phyloP scores from a whole-genome alignment of 2,329 filamentous ascomycete species.

The Penicillium sp. region DNA sequence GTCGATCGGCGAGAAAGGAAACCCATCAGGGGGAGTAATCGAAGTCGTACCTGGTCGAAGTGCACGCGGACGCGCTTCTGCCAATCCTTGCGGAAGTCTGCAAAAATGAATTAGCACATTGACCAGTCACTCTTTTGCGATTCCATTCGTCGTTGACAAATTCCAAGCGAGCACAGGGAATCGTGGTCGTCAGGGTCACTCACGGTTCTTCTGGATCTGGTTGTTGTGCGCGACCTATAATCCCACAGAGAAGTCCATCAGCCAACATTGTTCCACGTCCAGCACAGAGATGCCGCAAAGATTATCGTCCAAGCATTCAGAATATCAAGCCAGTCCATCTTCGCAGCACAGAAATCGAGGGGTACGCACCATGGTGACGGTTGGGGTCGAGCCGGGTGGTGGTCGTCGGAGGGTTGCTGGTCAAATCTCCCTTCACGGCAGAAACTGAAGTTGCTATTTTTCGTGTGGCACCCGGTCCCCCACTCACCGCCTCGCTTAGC shows the following conservation, averaged over 20 bases:
- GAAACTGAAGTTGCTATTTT: constrained; percentile 38
- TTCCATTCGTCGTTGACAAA: constrained; percentile 16
- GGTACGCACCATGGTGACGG: constrained; percentile 51
- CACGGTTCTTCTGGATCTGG: constrained; percentile 94
- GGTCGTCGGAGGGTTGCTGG: constrained; percentile 48
- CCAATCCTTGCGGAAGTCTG: constrained; percentile 99
- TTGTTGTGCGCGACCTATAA: constrained; percentile 97
- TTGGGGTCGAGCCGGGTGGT: constrained; percentile 51
- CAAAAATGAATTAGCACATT: constrained; percentile 30
- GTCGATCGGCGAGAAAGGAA: constrained; percentile 13
- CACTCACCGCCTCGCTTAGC: constrained; percentile 45
- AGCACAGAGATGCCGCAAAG: constrained; percentile 12
- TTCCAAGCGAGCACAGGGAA: constrained; percentile 4
- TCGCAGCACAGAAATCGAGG: constrained; percentile 19
- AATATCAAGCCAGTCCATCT: constrained; percentile 13
- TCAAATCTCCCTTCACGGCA: constrained; percentile 42
- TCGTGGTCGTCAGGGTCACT: constrained; percentile 38
- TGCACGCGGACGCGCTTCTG: constrained; percentile 97
- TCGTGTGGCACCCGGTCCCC: constrained; percentile 42
- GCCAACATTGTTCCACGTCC: constrained; percentile 19
- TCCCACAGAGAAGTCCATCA: constrained; percentile 29
- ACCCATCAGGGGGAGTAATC: constrained; percentile 6
- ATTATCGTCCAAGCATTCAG: constrained; percentile 12
- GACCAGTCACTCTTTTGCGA: constrained; percentile 17
- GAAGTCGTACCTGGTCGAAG: constrained; percentile 93